phyloP scores from a whole-genome alignment of 306 rosid species.

The Datisca glomerata region DNA sequence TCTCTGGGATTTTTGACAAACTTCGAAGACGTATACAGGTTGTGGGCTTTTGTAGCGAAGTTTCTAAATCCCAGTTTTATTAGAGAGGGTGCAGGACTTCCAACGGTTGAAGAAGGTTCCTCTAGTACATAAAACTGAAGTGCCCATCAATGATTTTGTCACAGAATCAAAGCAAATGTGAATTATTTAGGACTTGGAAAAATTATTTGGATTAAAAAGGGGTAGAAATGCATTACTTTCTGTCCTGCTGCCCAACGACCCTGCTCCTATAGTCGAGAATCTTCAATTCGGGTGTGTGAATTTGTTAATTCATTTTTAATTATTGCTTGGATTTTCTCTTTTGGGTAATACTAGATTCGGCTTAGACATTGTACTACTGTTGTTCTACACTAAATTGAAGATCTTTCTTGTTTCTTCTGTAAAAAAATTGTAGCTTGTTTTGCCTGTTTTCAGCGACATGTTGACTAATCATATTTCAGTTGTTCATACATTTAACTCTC shows the following conservation, averaged over 20 bases:
- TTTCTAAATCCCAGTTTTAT: conserved; percentile 60
- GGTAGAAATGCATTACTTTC: neutral
- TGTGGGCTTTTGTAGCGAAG: conserved; percentile 78
- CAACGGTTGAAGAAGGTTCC: conserved; percentile 52
- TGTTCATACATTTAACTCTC: no score
- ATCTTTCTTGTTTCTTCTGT: no score
- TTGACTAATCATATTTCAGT: no score
- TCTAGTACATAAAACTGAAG: neutral
- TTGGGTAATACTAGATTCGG: neutral
- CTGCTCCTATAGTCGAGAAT: neutral
- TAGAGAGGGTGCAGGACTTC: conserved; percentile 40
- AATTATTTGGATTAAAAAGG: neutral
- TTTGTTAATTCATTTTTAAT: neutral
- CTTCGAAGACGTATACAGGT: conserved; percentile 80
- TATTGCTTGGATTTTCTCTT: neutral
- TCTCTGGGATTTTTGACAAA: conserved; percentile 68
- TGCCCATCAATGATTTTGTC: no score
- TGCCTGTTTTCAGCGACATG: no score
- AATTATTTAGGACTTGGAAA: neutral
- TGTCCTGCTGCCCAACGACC: neutral
- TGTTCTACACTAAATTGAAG: neutral
- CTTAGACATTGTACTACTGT: neutral
- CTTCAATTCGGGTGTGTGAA: neutral
- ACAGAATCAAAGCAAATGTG: no score
- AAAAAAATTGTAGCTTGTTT: no score